Base-by-base conservation (phyloP, 192 early-diverging fungal species). In the Spinellus fusiger region DNA sequence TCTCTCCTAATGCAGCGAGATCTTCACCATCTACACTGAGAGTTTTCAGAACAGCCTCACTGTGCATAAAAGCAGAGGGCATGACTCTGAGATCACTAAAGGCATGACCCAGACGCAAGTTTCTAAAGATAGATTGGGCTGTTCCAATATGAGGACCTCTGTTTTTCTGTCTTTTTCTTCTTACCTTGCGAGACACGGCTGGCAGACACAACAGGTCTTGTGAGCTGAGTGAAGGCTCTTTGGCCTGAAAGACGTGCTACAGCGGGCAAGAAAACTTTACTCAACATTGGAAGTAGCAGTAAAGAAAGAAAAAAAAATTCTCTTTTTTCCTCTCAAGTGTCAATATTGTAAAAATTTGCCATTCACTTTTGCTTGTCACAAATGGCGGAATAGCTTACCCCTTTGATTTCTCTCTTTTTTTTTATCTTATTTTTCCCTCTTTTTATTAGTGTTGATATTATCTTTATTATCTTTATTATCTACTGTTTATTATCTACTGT, bases 1-100 rank as follows among this genome's bases (percentile, higher is more conserved):
- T n/a, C n/a, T n/a, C n/a, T n/a, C n/a, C n/a, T n/a, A n/a, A 13
- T 56, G 35, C 18, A 18, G 10, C 26, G n/a, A 61, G 47, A 33
- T 51, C 49, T 18, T 44, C 40, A 44, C 13, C 40, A n/a, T 44
- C 40, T n/a, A 49, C 33, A 22, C 31, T 46, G 18, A 48, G 18
- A 51, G 48, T 33, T 26, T 46, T 27, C 4, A 31, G 31, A n/a
- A 26, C 15, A 5, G 34, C 22, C 22, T 51, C 28, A 27, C 48
- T 61, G 33, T 61, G 59, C 32, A 61, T 28, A 31, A 61, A 61
- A 5, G 59, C 59, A 35, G 33, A 18, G 23, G 59, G 59, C 18
- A 34, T 32, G 59, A 50, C 37, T 48, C 51, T 61, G 49, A 61
- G 33, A 61, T 61, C 34, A 3, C 23, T 61, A 15, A 51, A 51